Percentiles rank a stretch among this genome's conserved stretches.
These are phyloP conservation scores for Hydnomerulius pinastri DNA, from an alignment of 768 basidiomycete genomes.

Conservation along the genomic window DNA sequence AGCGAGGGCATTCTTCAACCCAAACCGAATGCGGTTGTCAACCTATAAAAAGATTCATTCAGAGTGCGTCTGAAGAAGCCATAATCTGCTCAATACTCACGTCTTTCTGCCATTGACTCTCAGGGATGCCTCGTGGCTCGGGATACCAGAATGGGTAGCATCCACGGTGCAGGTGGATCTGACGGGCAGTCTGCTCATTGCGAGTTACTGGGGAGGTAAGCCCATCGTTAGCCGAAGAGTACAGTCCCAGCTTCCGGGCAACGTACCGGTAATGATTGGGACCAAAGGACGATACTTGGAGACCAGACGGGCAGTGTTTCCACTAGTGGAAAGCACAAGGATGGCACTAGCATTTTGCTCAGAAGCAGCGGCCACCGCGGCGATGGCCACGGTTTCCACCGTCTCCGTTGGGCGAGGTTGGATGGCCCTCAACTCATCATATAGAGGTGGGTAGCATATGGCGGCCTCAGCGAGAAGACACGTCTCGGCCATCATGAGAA, in stretches of 20 bases:
- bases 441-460: conserved; percentile 93
- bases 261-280: conserved; percentile 91
- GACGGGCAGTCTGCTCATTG: conserved; percentile 92
- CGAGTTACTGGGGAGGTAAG: conserved; percentile 70
- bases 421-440: conserved; percentile 80
- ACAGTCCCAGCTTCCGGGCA: background rate
- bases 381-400: conserved; percentile 93
- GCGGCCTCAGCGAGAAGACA: conserved; percentile 95
- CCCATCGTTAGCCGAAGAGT: conserved; percentile 6
- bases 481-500: conserved; percentile 99
- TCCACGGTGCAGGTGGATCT: conserved; percentile 95
- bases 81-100: conserved; percentile 46
- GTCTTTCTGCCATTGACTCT: conserved; percentile 96
- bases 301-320: conserved; percentile 92
- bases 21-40: conserved; percentile 88
- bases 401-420: conserved; percentile 91
- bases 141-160: conserved; percentile 97
- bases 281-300: conserved; percentile 95
- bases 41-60: conserved; percentile 47
- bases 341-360: conserved; percentile 97
- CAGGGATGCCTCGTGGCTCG: conserved; percentile 86
- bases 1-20: conserved; percentile 78
- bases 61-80: conserved; percentile 5
- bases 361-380: conserved; percentile 91
- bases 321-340: conserved; percentile 94